Base-by-base conservation (phyloP, 192 early-diverging fungal genomes). In the Helicostylum pulchrum region DNA sequence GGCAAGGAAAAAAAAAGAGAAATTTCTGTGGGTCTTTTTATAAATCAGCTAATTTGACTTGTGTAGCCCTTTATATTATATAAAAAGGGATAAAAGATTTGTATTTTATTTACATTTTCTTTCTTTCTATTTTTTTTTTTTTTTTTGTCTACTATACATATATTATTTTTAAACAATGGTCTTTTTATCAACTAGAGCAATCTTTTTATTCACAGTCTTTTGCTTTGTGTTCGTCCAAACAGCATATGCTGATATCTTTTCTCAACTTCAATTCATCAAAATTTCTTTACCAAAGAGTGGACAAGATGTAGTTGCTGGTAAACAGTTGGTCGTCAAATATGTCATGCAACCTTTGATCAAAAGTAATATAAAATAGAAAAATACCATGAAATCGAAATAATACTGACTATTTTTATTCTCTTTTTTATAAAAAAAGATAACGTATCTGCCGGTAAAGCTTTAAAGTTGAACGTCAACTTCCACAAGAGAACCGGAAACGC, bases 211-310 rank as follows among this genome's bases (percentile, higher is more conserved):
- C 19, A 34, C 32, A 7, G 32, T 34, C 1, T 36, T 73, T 32
- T 23, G 63, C 19, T 12, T 65, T 7, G 64, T 58, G 7, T 54
- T 65, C 14, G 10, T 71, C 31, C 71, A 73, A 32, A 43, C 62
- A 19, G 66, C 53, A 1, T 52, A 47, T 20, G 71, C 61, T 15
- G 60, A 60, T 43, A 61, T 73, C 30, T 73, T 58, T 46, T 64
- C 60, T 32, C 71, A 73, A 30, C 56, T 73, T 14, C 71, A 73
- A 39, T 73, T 73, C 49, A 73, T 73, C 7, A 73, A 73, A 19
- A 73, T 73, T 46, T 14, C 47, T 21, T 57, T 54, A 15, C 71
- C 71, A 30, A 67, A 63, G 48, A 68, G 36, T 30, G 62, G 62
- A n/a, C 51, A 61, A 11, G 51, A 55, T 21, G 51, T 73, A 17